Evolutionary conservation across 2,329 filamentous ascomycete genomes (phyloP).

Genomic region (Scleromitrula shiraiana): DNA sequence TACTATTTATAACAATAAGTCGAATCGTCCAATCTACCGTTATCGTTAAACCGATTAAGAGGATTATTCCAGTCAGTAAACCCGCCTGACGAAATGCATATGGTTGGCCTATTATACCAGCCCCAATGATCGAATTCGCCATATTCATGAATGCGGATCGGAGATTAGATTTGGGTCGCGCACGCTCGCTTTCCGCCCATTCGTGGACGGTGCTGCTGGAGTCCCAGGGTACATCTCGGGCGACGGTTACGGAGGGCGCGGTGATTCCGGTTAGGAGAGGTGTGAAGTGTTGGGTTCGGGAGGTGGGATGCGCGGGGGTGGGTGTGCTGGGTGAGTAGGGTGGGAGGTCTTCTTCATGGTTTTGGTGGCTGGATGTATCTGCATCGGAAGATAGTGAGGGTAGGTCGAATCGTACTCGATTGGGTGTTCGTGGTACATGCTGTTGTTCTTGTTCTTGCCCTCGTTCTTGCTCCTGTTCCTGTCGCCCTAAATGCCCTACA

Average conservation of each 20-base stretch:
- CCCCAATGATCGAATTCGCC: constrained; percentile 94
- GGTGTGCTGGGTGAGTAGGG: constrained; percentile 30
- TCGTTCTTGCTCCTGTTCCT: constrained; percentile 3
- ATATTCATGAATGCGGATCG: constrained; percentile 97
- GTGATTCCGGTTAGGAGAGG: constrained; percentile 78
- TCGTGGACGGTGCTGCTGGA: constrained; percentile 36
- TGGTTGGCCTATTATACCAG: constrained; percentile 73
- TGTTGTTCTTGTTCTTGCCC: constrained; percentile 10
- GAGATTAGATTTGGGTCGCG: constrained; percentile 75
- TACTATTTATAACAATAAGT: constrained; percentile 94
- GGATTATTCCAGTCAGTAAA: constrained; percentile 66
- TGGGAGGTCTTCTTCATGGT: constrained; percentile 34
- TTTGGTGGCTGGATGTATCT: background rate
- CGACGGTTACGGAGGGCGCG: constrained; percentile 70
- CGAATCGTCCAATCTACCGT: constrained; percentile 96
- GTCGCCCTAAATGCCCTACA: constrained; percentile 21
- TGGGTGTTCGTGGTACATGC: constrained; percentile 28
- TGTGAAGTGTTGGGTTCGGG: constrained; percentile 28
- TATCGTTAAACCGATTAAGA: constrained; percentile 72
- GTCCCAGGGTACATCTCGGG: constrained; percentile 28
- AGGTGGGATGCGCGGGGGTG: constrained; percentile 26
- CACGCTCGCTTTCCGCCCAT: constrained; percentile 46
- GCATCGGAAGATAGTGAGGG: constrained; percentile 14
- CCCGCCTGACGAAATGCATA: constrained; percentile 95
- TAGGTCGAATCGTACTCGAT: constrained; percentile 30